These are phyloP conservation scores for Colletotrichum sp. DNA, from an alignment of 2,329 filamentous ascomycete species.

Conservation along the genomic window DNA sequence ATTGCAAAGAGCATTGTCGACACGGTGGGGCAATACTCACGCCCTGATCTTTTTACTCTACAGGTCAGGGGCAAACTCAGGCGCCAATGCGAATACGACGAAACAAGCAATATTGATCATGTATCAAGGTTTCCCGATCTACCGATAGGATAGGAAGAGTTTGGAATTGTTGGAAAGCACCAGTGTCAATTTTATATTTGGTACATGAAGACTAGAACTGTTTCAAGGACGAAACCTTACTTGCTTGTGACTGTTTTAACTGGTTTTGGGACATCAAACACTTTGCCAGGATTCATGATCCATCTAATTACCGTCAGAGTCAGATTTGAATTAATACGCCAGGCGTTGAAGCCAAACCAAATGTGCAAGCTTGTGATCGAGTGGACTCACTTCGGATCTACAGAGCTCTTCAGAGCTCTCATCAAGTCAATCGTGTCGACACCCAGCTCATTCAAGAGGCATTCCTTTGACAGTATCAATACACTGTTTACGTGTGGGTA, in stretches of 20 bases:
- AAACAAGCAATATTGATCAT: neutral
- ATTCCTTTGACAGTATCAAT: conserved; percentile 33
- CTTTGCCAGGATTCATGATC: neutral
- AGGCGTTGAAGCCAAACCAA: neutral
- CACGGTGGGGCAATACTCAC: neutral
- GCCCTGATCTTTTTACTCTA: neutral
- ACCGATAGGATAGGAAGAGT: neutral
- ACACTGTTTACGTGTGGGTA: neutral
- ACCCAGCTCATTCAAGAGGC: conserved; percentile 67
- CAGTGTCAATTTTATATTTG: neutral
- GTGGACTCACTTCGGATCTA: conserved; percentile 57
- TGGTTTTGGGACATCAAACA: neutral
- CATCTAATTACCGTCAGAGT: neutral
- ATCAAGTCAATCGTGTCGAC: conserved; percentile 68
- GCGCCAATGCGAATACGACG: neutral
- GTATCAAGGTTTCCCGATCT: neutral
- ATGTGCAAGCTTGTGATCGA: accelerated
- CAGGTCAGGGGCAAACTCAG: neutral
- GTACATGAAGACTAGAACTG: neutral
- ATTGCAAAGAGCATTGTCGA: neutral
- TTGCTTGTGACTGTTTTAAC: neutral
- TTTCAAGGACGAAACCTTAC: neutral
- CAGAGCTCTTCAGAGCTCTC: conserved; percentile 66
- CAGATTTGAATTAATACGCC: neutral
- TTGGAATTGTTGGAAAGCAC: neutral